These are phyloP conservation scores for Populus hybrid DNA, from an alignment of 441 rosid genomes.

Conservation along the genomic window DNA sequence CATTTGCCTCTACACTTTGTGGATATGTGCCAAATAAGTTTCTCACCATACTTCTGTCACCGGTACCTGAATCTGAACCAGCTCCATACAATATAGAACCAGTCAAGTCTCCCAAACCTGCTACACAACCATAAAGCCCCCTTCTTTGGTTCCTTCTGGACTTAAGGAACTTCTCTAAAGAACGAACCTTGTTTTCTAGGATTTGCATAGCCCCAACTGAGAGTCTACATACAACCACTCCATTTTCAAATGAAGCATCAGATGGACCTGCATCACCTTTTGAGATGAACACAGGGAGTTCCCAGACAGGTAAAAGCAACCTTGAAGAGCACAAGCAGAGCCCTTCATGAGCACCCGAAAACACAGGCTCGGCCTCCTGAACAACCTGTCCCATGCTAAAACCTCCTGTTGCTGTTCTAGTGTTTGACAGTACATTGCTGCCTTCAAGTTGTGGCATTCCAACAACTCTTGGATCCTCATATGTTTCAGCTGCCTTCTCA, in stretches of 20 bases:
- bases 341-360: slow-evolving; percentile 96
- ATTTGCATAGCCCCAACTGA: slow-evolving; percentile 73
- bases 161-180: slow-evolving; percentile 81
- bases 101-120: slow-evolving; percentile 80
- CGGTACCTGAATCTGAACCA: slow-evolving; percentile 58
- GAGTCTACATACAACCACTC: slow-evolving; percentile 71
- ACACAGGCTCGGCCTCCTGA: slow-evolving; percentile 93
- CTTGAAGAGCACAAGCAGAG: slow-evolving; percentile 92
- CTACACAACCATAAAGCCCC: slow-evolving; percentile 95
- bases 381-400: slow-evolving; percentile 99
- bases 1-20: slow-evolving; percentile 52
- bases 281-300: slow-evolving; percentile 69
- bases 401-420: slow-evolving; percentile 86
- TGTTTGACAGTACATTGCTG: slow-evolving; percentile 61
- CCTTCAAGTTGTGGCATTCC: slow-evolving; percentile 98
- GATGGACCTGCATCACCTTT: slow-evolving; percentile 44
- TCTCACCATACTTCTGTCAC: slow-evolving; percentile 72
- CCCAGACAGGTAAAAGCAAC: slow-evolving; percentile 93
- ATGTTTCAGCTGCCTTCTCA: slow-evolving; percentile 96
- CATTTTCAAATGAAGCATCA: slow-evolving; percentile 46
- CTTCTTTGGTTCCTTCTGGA: slow-evolving; percentile 91
- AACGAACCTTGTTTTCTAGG: slow-evolving; percentile 82
- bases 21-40: slow-evolving; percentile 74
- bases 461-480: slow-evolving; percentile 94
- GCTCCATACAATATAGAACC: slow-evolving; percentile 88